phyloP scores from a whole-genome alignment of 352 stramenopile genomes.

The Plasmopara viticola region DNA sequence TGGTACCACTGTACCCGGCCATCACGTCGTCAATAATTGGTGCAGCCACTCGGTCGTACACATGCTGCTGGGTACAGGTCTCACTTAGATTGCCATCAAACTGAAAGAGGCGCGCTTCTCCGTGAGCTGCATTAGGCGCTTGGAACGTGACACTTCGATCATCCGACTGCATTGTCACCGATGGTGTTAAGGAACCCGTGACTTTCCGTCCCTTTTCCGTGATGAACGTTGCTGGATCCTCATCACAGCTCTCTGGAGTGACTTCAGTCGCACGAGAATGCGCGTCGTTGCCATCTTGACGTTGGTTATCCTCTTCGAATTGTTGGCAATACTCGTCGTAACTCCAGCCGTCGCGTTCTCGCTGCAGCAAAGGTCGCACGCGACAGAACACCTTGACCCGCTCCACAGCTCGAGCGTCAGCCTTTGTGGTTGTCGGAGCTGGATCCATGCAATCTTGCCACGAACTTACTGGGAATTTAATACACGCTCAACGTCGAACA shows the following conservation, averaged over 20 bases:
- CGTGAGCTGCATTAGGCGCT: constrained; percentile 14
- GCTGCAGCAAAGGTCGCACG: constrained; percentile 47
- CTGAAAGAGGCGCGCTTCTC: constrained; percentile 37
- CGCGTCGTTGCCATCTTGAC: constrained; percentile 10
- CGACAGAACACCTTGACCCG: constrained; percentile 70
- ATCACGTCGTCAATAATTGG: constrained; percentile 59
- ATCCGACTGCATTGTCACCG: constrained; percentile 26
- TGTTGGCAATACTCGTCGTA: constrained; percentile 47
- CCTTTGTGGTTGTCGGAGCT: too few relatives aligned
- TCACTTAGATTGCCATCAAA: constrained; percentile 56
- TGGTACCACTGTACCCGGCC: constrained; percentile 59
- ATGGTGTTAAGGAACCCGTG: constrained; percentile 14
- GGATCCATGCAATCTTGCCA: too few relatives aligned
- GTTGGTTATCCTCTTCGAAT: constrained; percentile 22
- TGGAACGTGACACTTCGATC: constrained; percentile 27
- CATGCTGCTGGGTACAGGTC: constrained; percentile 29
- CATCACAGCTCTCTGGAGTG: constrained; percentile 14
- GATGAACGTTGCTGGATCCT: constrained; percentile 45
- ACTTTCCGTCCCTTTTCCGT: constrained; percentile 46
- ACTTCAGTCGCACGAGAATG: constrained; percentile 15
- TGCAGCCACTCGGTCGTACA: constrained; percentile 46
- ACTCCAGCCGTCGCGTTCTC: constrained; percentile 55
- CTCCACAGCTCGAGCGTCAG: constrained; percentile 24
- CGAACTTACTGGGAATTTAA: too few relatives aligned
- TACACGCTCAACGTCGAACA: too few relatives aligned